Conservation (phyloP, 345 rosid species). For the Diplotaxis tenuifolia region DNA sequence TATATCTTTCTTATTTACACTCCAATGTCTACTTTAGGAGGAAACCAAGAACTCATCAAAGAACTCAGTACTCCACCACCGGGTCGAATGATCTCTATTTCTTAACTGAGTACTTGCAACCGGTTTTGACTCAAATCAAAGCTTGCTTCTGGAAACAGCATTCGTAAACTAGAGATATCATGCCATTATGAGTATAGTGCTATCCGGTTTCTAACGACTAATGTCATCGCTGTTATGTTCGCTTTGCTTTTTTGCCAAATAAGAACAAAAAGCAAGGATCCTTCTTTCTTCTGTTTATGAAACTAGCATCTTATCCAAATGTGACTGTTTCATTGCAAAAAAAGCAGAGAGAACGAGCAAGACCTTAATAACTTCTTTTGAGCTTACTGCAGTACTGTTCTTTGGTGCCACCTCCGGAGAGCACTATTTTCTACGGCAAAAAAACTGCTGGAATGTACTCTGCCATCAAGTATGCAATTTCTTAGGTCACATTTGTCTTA, state of each 20-base stretch:
- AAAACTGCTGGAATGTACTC: slow-evolving; percentile 91
- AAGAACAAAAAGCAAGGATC: slow-evolving; percentile 48
- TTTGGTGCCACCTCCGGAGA: slow-evolving; percentile 73
- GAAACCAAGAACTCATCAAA: slow-evolving; percentile 61
- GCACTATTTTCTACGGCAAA: slow-evolving; percentile 83
- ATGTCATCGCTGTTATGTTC: slow-evolving; percentile 50
- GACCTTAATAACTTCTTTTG: slow-evolving; percentile 67
- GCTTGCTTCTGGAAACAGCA: slow-evolving; percentile 86
- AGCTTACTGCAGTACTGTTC: slow-evolving; percentile 58
- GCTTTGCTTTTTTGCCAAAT: slow-evolving; percentile 79
- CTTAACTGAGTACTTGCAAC: slow-evolving; percentile 59
- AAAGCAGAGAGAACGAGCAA: slow-evolving; percentile 53
- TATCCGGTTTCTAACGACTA: slow-evolving; percentile 62
- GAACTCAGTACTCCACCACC: slow-evolving; percentile 60
- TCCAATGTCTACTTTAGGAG: too few relatives aligned
- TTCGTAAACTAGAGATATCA: slow-evolving; percentile 72
- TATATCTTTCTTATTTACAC: too few relatives aligned
- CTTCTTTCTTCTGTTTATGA: not conserved
- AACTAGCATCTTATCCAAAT: not conserved
- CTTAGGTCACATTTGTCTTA: slow-evolving; percentile 45
- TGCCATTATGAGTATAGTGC: slow-evolving; percentile 73
- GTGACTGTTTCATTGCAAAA: not conserved
- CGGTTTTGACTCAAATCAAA: slow-evolving; percentile 52
- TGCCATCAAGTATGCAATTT: slow-evolving; percentile 69
- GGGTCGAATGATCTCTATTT: slow-evolving; percentile 65